Conservation (phyloP, 2,329 filamentous ascomycete genomes). For the Emergomyces africanus region DNA sequence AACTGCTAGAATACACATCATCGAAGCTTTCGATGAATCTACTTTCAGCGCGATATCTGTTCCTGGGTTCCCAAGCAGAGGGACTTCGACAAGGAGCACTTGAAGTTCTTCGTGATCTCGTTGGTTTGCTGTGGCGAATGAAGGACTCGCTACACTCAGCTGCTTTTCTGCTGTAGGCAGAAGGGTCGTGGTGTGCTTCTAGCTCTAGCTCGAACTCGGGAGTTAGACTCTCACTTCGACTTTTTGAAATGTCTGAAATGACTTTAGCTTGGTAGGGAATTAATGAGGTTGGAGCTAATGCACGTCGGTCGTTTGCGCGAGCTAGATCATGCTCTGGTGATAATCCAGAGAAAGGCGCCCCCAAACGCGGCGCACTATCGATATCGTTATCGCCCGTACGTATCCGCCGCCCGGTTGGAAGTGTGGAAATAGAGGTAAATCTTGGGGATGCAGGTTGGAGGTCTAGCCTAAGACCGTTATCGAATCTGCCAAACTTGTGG, state of each 20-base stretch:
- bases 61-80: background rate
- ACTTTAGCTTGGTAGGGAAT: background rate
- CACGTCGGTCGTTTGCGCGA: background rate
- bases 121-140: background rate
- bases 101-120: background rate
- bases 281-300: background rate
- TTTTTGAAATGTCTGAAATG: background rate
- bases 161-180: background rate
- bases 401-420: no score
- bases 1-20: slow-evolving; percentile 3
- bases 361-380: background rate
- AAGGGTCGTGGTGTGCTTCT: background rate
- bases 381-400: background rate
- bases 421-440: no score
- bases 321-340: background rate
- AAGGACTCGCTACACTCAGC: background rate
- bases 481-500: background rate
- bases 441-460: background rate
- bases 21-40: slow-evolving; percentile 24
- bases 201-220: background rate
- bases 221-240: background rate
- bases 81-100: background rate
- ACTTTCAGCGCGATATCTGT: slow-evolving; percentile 12
- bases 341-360: background rate
- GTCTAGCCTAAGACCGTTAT: background rate